phyloP scores from a whole-genome alignment of 306 rosid genomes.

The Vigna angularis region DNA sequence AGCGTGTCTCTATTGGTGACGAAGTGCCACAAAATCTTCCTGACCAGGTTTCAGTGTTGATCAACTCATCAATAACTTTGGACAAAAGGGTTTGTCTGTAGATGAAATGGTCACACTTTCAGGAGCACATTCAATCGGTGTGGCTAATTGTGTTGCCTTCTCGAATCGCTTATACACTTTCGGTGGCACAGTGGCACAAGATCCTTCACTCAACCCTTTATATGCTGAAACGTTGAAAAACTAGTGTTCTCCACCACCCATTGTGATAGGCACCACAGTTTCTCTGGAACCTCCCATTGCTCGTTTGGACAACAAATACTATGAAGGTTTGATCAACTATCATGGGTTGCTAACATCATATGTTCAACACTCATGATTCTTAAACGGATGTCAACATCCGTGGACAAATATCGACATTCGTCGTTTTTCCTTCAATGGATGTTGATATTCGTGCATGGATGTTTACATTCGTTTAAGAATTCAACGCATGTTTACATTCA shows the following conservation, averaged over 20 bases:
- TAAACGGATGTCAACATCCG: too few relatives aligned
- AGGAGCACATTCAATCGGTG: constrained; percentile 39
- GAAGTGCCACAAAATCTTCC: constrained; percentile 37
- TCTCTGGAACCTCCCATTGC: constrained; percentile 33
- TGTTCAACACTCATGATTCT: too few relatives aligned
- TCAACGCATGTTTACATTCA: too few relatives aligned
- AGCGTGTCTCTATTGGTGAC: constrained; percentile 16
- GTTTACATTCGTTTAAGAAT: too few relatives aligned
- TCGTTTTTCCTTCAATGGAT: too few relatives aligned
- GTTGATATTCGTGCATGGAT: too few relatives aligned
- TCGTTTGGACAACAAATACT: constrained; percentile 43
- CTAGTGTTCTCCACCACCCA: constrained; percentile 12
- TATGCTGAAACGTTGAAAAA: constrained; percentile 33
- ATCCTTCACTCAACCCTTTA: constrained; percentile 35
- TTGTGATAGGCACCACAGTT: neutral
- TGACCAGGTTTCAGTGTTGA: neutral
- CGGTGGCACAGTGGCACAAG: constrained; percentile 1
- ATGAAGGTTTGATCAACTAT: constrained; percentile 23
- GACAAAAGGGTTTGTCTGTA: constrained; percentile 9
- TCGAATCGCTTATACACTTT: constrained; percentile 12
- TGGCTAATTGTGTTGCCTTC: constrained; percentile 17
- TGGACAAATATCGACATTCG: too few relatives aligned
- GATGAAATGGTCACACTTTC: constrained; percentile 42
- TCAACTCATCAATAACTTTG: neutral
- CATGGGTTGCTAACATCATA: constrained; percentile 1